Evolutionary conservation across 2,329 filamentous ascomycete genomes (phyloP).

Genomic region (Camillea tinctor): DNA sequence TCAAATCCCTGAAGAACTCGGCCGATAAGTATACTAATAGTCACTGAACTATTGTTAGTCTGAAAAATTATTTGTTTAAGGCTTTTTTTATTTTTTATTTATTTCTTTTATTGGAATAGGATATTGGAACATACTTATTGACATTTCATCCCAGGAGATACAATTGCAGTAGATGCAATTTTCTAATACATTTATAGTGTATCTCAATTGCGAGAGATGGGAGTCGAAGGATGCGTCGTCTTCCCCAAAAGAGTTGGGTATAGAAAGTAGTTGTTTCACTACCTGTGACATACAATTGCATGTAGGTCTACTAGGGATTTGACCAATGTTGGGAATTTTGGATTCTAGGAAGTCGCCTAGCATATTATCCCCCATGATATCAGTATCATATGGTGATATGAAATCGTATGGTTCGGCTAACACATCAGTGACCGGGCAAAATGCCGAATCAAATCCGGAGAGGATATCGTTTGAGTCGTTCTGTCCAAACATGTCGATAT

Average conservation of each 20-base stretch:
- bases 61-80: too few species aligned
- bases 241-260: not conserved
- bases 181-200: not conserved
- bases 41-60: too few species aligned
- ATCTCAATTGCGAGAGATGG: slow-evolving; percentile 1
- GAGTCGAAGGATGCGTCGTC: not conserved
- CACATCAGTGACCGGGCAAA: too few species aligned
- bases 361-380: not conserved
- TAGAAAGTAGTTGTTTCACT: not conserved
- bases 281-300: not conserved
- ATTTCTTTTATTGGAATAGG: too few species aligned
- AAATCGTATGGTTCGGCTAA: too few species aligned
- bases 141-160: too few species aligned
- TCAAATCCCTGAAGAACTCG: slow-evolving; percentile 4
- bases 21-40: not conserved
- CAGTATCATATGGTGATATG: too few species aligned
- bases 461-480: too few species aligned
- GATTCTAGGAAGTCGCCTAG: not conserved
- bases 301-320: not conserved
- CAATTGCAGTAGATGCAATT: not conserved
- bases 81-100: too few species aligned
- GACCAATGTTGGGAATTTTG: not conserved
- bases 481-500: too few species aligned
- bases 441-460: too few species aligned
- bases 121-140: too few species aligned